These are phyloP conservation scores for Ascochyta viciae-villosae DNA, from an alignment of 2,329 filamentous ascomycete genomes.

Conservation along the genomic window DNA sequence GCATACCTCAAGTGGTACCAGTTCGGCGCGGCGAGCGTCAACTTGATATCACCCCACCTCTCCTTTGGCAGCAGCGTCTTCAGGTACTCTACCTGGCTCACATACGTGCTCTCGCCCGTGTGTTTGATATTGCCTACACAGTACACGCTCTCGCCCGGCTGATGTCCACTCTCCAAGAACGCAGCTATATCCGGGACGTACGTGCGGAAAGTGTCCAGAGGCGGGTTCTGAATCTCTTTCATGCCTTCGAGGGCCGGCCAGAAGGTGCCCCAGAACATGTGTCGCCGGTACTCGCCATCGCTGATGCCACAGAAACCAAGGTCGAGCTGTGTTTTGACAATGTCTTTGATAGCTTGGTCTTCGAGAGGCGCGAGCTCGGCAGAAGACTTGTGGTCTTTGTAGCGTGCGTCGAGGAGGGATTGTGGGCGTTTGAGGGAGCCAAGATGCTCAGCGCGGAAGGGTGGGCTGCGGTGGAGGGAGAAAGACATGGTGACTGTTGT, in stretches of 20 bases:
- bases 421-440: constrained; percentile 72
- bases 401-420: constrained; percentile 64
- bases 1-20: constrained; percentile 72
- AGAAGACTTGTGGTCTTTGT: constrained; percentile 61
- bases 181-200: constrained; percentile 67
- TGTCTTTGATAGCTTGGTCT: constrained; percentile 67
- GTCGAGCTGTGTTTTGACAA: constrained; percentile 67
- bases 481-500: constrained; percentile 20
- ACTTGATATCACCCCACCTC: constrained; percentile 68
- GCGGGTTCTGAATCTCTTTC: constrained; percentile 56
- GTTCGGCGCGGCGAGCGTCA: constrained; percentile 69
- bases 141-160: constrained; percentile 62
- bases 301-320: constrained; percentile 68
- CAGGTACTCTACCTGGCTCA: constrained; percentile 64
- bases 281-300: constrained; percentile 69
- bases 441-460: constrained; percentile 74
- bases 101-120: constrained; percentile 59
- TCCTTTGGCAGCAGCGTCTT: constrained; percentile 64
- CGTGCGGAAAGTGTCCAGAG: constrained; percentile 59
- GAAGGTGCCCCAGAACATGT: constrained; percentile 63
- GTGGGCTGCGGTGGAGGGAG: constrained; percentile 52
- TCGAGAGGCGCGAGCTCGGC: constrained; percentile 67
- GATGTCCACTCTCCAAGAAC: constrained; percentile 63
- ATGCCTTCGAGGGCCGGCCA: constrained; percentile 60
- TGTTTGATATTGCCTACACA: constrained; percentile 65